phyloP scores from a whole-genome alignment of 352 stramenopile genomes.

The Phytophthora pisi region DNA sequence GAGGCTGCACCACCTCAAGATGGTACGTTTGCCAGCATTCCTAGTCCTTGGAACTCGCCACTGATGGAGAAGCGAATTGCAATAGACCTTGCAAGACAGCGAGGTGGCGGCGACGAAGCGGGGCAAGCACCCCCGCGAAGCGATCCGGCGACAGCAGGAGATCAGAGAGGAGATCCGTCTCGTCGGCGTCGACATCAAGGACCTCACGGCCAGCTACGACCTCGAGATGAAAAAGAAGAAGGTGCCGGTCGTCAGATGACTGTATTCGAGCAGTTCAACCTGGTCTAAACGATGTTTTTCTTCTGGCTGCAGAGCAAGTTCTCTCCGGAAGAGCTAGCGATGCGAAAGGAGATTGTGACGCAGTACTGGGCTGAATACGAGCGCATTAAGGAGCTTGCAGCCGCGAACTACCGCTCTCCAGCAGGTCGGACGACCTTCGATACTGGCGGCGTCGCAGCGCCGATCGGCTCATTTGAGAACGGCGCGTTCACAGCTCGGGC shows the following conservation, averaged over 20 bases:
- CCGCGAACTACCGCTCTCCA: conserved; percentile 61
- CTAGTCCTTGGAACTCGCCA: neutral
- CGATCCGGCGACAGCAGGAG: conserved; percentile 79
- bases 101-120: conserved; percentile 59
- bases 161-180: conserved; percentile 83
- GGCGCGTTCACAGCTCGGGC: conserved; percentile 53
- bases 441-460: conserved; percentile 45
- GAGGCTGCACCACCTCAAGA: conserved; percentile 77
- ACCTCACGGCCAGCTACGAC: conserved; percentile 74
- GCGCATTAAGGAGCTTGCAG: conserved; percentile 79
- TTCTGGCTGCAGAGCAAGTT: conserved; percentile 68
- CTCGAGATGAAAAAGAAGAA: conserved; percentile 86
- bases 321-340: conserved; percentile 69
- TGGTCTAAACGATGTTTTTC: neutral
- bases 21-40: conserved; percentile 39
- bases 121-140: conserved; percentile 79
- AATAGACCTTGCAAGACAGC: conserved; percentile 76
- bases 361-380: conserved; percentile 83
- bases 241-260: conserved; percentile 24
- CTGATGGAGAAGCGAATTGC: neutral
- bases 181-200: conserved; percentile 72
- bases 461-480: conserved; percentile 70
- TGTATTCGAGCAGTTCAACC: neutral
- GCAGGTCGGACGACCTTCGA: conserved; percentile 51
- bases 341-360: conserved; percentile 79